Conservation (phyloP, 306 rosid genomes). For the Malus orientalis region DNA sequence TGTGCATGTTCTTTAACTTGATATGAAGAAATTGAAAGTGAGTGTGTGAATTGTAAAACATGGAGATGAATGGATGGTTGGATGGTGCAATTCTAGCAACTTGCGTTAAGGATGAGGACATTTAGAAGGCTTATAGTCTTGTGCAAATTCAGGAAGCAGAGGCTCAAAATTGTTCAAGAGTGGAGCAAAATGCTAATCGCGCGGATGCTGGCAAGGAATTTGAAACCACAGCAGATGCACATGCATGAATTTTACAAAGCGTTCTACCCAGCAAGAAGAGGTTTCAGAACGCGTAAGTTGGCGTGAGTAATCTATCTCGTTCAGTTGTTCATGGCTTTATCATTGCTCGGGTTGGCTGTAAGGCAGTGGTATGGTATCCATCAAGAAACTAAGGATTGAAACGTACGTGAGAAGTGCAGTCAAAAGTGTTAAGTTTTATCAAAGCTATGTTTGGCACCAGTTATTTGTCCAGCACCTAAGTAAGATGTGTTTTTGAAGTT, state of each 20-base stretch:
- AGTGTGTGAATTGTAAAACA: background rate
- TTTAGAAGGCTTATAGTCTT: background rate
- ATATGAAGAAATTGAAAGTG: too few relatives aligned
- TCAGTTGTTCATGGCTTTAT: slow-evolving; percentile 19
- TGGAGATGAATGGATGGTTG: background rate
- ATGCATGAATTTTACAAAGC: slow-evolving; percentile 21
- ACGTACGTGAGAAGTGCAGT: background rate
- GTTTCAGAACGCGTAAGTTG: slow-evolving; percentile 14
- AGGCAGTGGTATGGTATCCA: slow-evolving; percentile 25
- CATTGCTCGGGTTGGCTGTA: slow-evolving; percentile 29
- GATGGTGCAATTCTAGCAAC: background rate
- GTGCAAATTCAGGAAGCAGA: slow-evolving; percentile 2
- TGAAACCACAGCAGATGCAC: too few relatives aligned
- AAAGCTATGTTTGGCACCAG: too few relatives aligned
- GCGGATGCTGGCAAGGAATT: background rate
- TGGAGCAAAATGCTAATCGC: background rate
- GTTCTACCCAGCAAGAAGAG: slow-evolving; percentile 14
- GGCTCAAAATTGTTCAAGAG: background rate
- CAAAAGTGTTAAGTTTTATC: background rate
- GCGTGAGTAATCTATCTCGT: slow-evolving; percentile 12
- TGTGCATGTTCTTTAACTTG: too few relatives aligned
- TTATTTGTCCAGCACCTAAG: background rate
- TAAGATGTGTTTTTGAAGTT: background rate
- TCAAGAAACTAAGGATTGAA: slow-evolving; percentile 22
- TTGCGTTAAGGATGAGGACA: slow-evolving; percentile 1